Conservation (phyloP, 768 basidiomycete genomes). For the Ramaria rubella region DNA sequence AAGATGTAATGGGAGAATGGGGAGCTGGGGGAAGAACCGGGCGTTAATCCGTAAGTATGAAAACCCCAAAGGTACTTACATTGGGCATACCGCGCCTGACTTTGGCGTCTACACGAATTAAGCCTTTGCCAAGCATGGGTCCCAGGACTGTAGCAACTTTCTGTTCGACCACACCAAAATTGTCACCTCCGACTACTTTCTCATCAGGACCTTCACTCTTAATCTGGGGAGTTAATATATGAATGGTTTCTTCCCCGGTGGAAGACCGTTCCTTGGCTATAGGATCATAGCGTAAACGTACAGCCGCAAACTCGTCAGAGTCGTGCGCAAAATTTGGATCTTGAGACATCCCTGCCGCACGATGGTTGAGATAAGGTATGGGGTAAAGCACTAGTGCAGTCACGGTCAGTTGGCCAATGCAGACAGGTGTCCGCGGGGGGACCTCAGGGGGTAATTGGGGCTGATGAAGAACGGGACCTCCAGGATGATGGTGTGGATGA, state of each 20-base stretch:
- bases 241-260: slow-evolving; percentile 56
- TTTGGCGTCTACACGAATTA: slow-evolving; percentile 75
- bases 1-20: slow-evolving; percentile 77
- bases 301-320: slow-evolving; percentile 60
- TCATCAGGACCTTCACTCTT: slow-evolving; percentile 41
- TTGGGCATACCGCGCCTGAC: slow-evolving; percentile 56
- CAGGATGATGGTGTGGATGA: slow-evolving; percentile 14
- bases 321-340: slow-evolving; percentile 17
- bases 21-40: slow-evolving; percentile 43
- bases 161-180: slow-evolving; percentile 81
- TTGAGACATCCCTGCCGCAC: slow-evolving; percentile 22
- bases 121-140: slow-evolving; percentile 77
- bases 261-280: slow-evolving; percentile 41
- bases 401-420: slow-evolving; percentile 78
- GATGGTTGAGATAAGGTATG: slow-evolving; percentile 53
- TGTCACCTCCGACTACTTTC: slow-evolving; percentile 39
- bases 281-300: slow-evolving; percentile 67
- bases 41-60: slow-evolving; percentile 16
- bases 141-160: slow-evolving; percentile 74
- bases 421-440: slow-evolving; percentile 76
- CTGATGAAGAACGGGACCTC: slow-evolving; percentile 4
- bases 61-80: slow-evolving; percentile 38
- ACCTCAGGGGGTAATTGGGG: slow-evolving; percentile 42
- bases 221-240: slow-evolving; percentile 60
- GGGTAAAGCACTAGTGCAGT: slow-evolving; percentile 85